These are phyloP conservation scores for Quillaja saponaria DNA, from an alignment of 306 rosid species.

Conservation along the genomic window DNA sequence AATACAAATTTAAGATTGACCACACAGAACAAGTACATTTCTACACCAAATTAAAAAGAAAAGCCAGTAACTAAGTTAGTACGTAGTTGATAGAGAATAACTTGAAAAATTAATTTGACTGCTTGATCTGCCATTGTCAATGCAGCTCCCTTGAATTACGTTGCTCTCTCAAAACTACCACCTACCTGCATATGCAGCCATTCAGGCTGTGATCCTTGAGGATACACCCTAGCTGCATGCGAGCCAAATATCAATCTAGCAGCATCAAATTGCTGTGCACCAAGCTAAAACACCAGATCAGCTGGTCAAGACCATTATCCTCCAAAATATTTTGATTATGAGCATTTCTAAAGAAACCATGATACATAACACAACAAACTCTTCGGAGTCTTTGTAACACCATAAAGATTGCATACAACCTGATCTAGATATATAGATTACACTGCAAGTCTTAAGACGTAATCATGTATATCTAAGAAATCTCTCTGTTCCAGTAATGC, in stretches of 20 bases:
- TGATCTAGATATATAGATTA: too few species aligned
- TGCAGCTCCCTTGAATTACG: conserved; percentile 36
- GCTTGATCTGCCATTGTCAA: conserved; percentile 17
- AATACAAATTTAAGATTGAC: conserved; percentile 30
- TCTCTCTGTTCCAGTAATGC: conserved; percentile 77
- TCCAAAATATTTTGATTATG: too few species aligned
- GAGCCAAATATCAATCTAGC: too few species aligned
- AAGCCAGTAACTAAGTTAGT: neutral
- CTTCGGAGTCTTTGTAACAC: too few species aligned
- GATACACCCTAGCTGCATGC: too few species aligned
- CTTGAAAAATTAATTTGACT: too few species aligned
- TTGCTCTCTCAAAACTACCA: conserved; percentile 66
- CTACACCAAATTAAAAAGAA: conserved; percentile 35
- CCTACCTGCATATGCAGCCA: conserved; percentile 93
- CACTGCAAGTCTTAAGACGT: too few species aligned
- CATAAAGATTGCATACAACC: too few species aligned
- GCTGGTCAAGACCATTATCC: conserved; percentile 33
- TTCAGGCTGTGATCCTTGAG: conserved; percentile 63
- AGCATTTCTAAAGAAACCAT: too few species aligned
- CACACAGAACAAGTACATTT: conserved; percentile 30
- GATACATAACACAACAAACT: too few species aligned
- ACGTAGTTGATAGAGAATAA: conserved; percentile 31
- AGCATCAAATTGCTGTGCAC: conserved; percentile 60
- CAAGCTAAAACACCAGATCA: conserved; percentile 51
- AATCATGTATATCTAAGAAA: conserved; percentile 35